Evolutionary conservation across 768 basidiomycete species (phyloP).

Genomic region (Hypsizygus marmoreus): DNA sequence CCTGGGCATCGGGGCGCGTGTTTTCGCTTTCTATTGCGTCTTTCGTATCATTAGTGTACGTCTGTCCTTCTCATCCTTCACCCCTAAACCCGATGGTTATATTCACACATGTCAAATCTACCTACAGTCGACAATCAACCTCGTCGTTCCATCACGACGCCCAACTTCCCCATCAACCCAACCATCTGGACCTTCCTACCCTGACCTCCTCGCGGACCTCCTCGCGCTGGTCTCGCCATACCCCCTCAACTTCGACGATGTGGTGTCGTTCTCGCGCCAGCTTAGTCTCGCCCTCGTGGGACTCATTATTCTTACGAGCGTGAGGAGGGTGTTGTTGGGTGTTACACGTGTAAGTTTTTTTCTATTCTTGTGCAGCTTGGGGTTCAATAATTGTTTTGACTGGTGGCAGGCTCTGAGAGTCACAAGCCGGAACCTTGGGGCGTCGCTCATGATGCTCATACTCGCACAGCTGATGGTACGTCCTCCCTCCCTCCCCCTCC

Average conservation of each 20-base stretch:
- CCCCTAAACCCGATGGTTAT: slow-evolving; percentile 1
- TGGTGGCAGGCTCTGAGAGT: slow-evolving; percentile 63
- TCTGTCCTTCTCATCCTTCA: slow-evolving; percentile 11
- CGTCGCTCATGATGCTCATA: slow-evolving; percentile 74
- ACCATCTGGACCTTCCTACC: slow-evolving; percentile 22
- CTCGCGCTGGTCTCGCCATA: slow-evolving; percentile 26
- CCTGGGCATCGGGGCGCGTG: slow-evolving; percentile 43
- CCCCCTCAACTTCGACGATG: slow-evolving; percentile 31
- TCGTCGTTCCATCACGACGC: slow-evolving; percentile 40
- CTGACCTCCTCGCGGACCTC: slow-evolving; percentile 43
- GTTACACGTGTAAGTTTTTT: slow-evolving; percentile 54
- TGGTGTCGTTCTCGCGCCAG: slow-evolving; percentile 47
- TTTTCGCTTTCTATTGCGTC: slow-evolving; percentile 71
- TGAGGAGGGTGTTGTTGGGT: slow-evolving; percentile 68
- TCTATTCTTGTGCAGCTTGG: slow-evolving; percentile 1
- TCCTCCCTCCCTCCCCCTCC: slow-evolving; percentile 3
- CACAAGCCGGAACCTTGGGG: slow-evolving; percentile 68
- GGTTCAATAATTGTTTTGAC: background rate
- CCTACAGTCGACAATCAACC: slow-evolving; percentile 50
- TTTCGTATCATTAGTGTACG: slow-evolving; percentile 63
- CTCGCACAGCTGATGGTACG: slow-evolving; percentile 84
- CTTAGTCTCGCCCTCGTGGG: slow-evolving; percentile 73
- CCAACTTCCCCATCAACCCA: slow-evolving; percentile 25
- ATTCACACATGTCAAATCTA: background rate
- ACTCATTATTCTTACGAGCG: slow-evolving; percentile 71